Percentiles rank a stretch among this genome's conserved stretches.
phyloP scores from a whole-genome alignment of 192 early-diverging fungal species.

The Backusella sp. region DNA sequence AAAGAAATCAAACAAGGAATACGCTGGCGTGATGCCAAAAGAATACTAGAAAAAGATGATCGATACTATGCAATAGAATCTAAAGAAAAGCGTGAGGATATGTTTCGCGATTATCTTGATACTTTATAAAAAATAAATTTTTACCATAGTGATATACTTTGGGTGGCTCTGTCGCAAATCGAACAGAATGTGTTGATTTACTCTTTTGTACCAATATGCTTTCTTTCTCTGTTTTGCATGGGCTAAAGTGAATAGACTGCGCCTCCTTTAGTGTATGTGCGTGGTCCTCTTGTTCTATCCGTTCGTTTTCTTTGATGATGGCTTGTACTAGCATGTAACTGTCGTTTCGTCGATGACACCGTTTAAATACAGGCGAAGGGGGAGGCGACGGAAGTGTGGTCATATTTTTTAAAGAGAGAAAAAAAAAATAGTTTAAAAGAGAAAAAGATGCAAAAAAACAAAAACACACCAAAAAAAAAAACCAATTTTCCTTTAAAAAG shows the following conservation, averaged over 20 bases:
- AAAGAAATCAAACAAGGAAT: slow-evolving; percentile 54
- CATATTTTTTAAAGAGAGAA: background rate
- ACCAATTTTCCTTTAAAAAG: background rate
- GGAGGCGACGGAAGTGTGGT: slow-evolving; percentile 8
- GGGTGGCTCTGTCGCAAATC: slow-evolving; percentile 19
- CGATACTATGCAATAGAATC: slow-evolving; percentile 64
- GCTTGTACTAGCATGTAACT: slow-evolving; percentile 7
- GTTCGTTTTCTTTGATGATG: slow-evolving; percentile 7
- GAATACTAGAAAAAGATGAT: slow-evolving; percentile 61
- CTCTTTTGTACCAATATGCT: background rate
- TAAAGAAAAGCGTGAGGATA: slow-evolving; percentile 62
- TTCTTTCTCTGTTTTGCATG: background rate
- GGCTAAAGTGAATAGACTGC: background rate
- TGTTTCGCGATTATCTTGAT: slow-evolving; percentile 65
- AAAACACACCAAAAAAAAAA: too few species aligned
- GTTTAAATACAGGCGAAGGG: slow-evolving; percentile 8
- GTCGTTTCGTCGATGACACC: slow-evolving; percentile 5
- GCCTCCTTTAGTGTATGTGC: background rate
- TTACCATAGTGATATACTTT: slow-evolving; percentile 17
- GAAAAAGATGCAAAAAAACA: too few species aligned
- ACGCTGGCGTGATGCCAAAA: slow-evolving; percentile 67
- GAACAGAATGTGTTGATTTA: slow-evolving; percentile 6
- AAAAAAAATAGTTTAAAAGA: background rate
- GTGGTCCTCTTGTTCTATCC: background rate
- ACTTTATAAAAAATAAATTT: slow-evolving; percentile 11